Base-by-base conservation (phyloP, 495 filamentous ascomycete genomes). In the Annulohypoxylon maeteangense region DNA sequence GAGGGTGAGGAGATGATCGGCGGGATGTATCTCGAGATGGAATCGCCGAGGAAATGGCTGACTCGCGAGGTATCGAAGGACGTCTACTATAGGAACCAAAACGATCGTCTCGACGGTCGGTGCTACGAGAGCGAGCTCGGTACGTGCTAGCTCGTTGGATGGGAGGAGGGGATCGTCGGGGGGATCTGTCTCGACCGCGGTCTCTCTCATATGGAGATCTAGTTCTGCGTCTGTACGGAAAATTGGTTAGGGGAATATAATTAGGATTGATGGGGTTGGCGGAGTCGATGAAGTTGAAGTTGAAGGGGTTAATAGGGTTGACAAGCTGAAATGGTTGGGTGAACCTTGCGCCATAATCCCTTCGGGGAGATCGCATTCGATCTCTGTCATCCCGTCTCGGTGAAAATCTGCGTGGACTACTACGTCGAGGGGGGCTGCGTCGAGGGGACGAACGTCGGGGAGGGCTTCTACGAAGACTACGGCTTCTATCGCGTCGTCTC, bases 201-300 rank as follows among this genome's bases (percentile, higher is more conserved):
- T 85, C 83, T 74, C 82, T 78, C 16, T 82, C 77, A 53, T 78
- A 79, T 0, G 83, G 83, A 23, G 83, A 84, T 34, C 83, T 81
- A n/a, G 83, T 85, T 71, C 83, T 76, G 60, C 82, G 76, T 72
- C 81, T 83, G 69, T 57, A 58, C 68, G 70, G 53, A 70, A 3
- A 3, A 29, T 14, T 67, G 65, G 66, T 73, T 72, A 75, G 71
- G 74, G 74, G 74, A 16, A 72, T 70, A 60, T 8, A 29, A 48
- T 78, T 76, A 53, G 68, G 71, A 32, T 71, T 74, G 60, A 62
- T n/a, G 14, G 12, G 3, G 36, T 40, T 12, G 14, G 12, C 1
- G 2, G 11, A 4, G n/a, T 40, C 1, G 36, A 12, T 14, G 12
- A 4, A 1, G 36, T 40, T 14, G 14, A 11, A 36, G 32, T 36